Conservation (phyloP, 495 filamentous ascomycete species). For the Aspergillus saccharolyticus region DNA sequence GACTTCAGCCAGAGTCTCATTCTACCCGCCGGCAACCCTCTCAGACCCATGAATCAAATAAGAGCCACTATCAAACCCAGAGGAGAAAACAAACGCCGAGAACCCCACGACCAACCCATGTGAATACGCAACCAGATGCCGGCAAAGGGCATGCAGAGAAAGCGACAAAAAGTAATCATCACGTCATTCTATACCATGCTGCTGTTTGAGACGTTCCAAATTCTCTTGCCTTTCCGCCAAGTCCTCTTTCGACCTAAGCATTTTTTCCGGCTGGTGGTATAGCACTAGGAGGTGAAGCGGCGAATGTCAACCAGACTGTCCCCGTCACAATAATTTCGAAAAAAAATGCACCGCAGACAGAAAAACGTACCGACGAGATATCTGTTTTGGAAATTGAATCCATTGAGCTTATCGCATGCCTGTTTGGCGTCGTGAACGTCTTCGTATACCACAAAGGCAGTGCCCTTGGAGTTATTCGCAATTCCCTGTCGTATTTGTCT, state of each 20-base stretch:
- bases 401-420: conserved; percentile 98
- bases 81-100: conserved; percentile 37
- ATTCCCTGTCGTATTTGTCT: conserved; percentile 99
- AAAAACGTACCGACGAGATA: conserved; percentile 90
- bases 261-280: conserved; percentile 99
- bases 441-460: conserved; percentile 97
- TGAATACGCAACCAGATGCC: conserved; percentile 38
- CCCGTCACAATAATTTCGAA: neutral
- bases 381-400: conserved; percentile 99
- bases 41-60: conserved; percentile 25
- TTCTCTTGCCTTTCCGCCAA: conserved; percentile 90
- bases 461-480: conserved; percentile 94
- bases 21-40: conserved; percentile 22
- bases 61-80: conserved; percentile 30
- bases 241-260: conserved; percentile 87
- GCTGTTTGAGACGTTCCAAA: conserved; percentile 94
- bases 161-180: conserved; percentile 30
- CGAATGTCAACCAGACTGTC: conserved; percentile 11
- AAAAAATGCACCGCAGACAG: neutral
- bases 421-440: conserved; percentile 98
- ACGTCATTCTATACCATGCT: conserved; percentile 95
- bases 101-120: conserved; percentile 43
- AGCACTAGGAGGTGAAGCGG: conserved; percentile 55
- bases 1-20: conserved; percentile 17
- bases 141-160: conserved; percentile 35